Evolutionary conservation across 2,329 filamentous ascomycete genomes (phyloP), one percentile per base, ranked within the genome.

Genomic region (Cytospora leucostoma): DNA sequence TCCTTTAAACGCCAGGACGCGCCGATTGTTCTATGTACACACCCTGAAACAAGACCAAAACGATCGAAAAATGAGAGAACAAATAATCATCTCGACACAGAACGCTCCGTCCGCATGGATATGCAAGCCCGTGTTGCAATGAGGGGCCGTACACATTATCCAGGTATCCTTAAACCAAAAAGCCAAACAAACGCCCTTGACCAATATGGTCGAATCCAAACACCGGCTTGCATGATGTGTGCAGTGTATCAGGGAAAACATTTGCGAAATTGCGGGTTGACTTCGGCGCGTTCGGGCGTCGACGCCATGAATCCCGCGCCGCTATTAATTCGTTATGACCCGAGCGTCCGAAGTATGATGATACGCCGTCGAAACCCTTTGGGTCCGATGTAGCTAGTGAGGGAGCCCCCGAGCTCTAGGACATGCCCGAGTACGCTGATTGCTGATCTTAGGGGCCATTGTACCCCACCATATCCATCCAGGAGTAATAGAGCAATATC

Each of bases 101-200:
- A 55, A 21, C 44, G 44, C 11, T 49, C 38, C 38, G 11, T 55
- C 32, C 19, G 40, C 38, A 19, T 40, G 15, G 47, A 34, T 38
- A 27, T 32, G 51, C 50, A 33, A 44, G n/a, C 34, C 15, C 32
- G 37, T 55, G 38, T 54, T 53, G 21, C 52, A 27, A 47, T n/a
- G 6, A 10, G 21, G 44, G 7, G 2, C 21, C 32, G 38, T 19
- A 35, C 19, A 51, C 59, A 37, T 27, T 38, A 33, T 61, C 59
- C 51, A 55, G 59, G 51, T 50, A 61, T 55, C 40, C 58, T 19
- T 50, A 50, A 55, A 13, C 17, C 13, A 49, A n/a, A 34, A 55
- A 27, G 27, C 11, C 47, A 47, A 50, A 53, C 17, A 55, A 55
- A 55, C 59, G 51, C 59, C 53, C 7, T 19, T 11, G 8, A 55